Evolutionary conservation across 768 basidiomycete genomes (phyloP), one percentile per base, ranked within the genome.

Genomic region (Amanita phalloides): DNA sequence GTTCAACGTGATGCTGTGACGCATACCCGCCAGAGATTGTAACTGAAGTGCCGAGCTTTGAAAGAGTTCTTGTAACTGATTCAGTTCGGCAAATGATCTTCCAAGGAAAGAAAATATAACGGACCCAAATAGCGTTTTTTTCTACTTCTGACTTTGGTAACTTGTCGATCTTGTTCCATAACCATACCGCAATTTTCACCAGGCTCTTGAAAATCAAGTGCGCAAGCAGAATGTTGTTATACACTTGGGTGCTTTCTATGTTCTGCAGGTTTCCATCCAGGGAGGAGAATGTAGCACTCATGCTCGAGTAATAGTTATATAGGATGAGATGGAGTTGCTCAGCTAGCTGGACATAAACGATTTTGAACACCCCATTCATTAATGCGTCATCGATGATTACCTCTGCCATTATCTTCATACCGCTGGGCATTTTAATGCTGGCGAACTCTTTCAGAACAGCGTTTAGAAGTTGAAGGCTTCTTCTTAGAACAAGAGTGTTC

Each of bases 121-220:
- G 66, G 72, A 81, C 85, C 80, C 82, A 84, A 41, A 70, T 65
- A 56, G 70, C 68, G 52, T 78, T 73, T 17, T 67, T 65, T 20
- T 69, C 61, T 30, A 68, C 59, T 53, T 76, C 75, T 46, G 74
- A 72, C 45, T 68, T 68, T 1, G 67, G 59, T 41, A 71, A 61
- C 58, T 64, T 77, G 33, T 69, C 70, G 10, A 77, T 59, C 49
- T 72, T 68, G 49, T 71, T 68, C 84, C 87, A 92, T 10, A 83
- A 62, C 87, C 88, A 93, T 28, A 76, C 56, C 8, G 78, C 75
- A 63, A 88, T 74, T 59, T 83, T 90, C 10, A 74, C 67, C 41
- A 93, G 68, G 57, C 78, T 81, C 63, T 94, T 92, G 71, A 83
- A 89, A 3, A 81, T 66, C 14, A 91, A 65, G 61, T 91, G 83